These are phyloP conservation scores for Teratosphaeria destructans DNA, from an alignment of 2,329 filamentous ascomycete genomes.

Conservation along the genomic window DNA sequence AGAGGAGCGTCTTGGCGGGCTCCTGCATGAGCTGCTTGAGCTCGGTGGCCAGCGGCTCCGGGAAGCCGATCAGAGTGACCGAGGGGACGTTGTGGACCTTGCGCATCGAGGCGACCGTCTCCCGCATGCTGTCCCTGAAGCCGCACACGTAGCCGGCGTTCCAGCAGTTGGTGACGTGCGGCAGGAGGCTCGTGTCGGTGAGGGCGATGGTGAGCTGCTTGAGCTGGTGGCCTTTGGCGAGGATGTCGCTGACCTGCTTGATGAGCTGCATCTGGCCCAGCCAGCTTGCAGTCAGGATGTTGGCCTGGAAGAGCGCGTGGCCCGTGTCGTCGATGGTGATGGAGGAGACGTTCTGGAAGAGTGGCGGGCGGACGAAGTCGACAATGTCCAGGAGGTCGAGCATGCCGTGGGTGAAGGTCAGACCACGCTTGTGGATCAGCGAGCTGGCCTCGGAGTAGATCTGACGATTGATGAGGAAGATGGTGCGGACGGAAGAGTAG, in stretches of 20 bases:
- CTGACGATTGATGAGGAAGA: slow-evolving; percentile 27
- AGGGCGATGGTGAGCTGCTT: slow-evolving; percentile 19
- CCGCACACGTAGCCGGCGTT: slow-evolving; percentile 12
- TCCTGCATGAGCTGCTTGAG: slow-evolving; percentile 17
- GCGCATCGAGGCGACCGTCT: not conserved
- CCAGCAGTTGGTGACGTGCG: slow-evolving; percentile 19
- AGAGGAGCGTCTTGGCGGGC: slow-evolving; percentile 9
- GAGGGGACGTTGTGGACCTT: slow-evolving; percentile 7
- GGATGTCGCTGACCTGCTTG: slow-evolving; percentile 12
- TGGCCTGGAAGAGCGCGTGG: slow-evolving; percentile 56
- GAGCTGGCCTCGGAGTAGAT: slow-evolving; percentile 22
- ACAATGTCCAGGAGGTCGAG: slow-evolving; percentile 12
- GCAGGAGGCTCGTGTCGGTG: slow-evolving; percentile 9
- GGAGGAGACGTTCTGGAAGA: slow-evolving; percentile 17
- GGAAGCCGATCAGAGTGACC: slow-evolving; percentile 16
- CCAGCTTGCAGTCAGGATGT: slow-evolving; percentile 13
- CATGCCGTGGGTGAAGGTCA: slow-evolving; percentile 23
- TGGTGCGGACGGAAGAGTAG: slow-evolving; percentile 14
- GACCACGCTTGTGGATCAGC: slow-evolving; percentile 16
- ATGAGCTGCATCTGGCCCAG: slow-evolving; percentile 18
- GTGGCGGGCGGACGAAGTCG: slow-evolving; percentile 11
- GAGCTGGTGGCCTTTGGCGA: slow-evolving; percentile 18
- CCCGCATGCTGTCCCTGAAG: slow-evolving; percentile 16
- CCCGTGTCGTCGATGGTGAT: slow-evolving; percentile 74
- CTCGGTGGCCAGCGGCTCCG: slow-evolving; percentile 9